A percentile compares a stretch with the other conserved stretches of the same genome.
Evolutionary conservation across 129 eudicot species (phyloP).

Genomic region (Centella asiatica): DNA sequence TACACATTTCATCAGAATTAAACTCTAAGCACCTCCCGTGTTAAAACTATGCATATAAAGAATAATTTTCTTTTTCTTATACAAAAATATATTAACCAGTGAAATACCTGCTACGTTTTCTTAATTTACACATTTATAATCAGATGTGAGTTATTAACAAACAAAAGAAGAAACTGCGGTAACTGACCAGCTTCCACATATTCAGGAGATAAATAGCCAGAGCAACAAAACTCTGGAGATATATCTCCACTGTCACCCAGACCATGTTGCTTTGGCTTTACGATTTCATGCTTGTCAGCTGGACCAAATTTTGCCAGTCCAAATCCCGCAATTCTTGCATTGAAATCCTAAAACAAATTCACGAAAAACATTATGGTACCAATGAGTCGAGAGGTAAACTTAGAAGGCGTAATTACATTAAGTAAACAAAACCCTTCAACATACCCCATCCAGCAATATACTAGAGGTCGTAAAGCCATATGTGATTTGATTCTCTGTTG

Average conservation of each 20-base stretch:
- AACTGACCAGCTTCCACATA: conserved; percentile 5
- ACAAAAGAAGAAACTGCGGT: not conserved
- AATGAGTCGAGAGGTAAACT: not conserved
- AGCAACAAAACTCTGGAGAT: too few relatives aligned
- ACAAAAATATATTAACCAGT: too few relatives aligned
- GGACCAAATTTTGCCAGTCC: conserved; percentile 5
- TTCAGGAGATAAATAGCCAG: conserved; percentile 5
- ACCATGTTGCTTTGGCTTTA: not conserved
- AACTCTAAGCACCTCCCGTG: too few relatives aligned
- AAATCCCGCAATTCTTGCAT: not conserved
- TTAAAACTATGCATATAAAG: too few relatives aligned
- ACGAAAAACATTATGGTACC: not conserved
- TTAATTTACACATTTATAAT: too few relatives aligned
- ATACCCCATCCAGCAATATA: conserved; percentile 24
- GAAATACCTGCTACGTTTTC: too few relatives aligned
- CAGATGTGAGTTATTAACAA: too few relatives aligned
- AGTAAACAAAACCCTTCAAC: too few relatives aligned
- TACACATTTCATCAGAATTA: too few relatives aligned
- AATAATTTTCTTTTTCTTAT: too few relatives aligned
- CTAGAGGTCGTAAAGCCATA: conserved; percentile 1
- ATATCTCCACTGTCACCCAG: not conserved
- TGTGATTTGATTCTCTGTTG: conserved; percentile 1
- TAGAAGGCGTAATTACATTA: not conserved
- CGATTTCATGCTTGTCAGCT: not conserved
- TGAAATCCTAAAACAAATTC: conserved; percentile 2